Conservation (phyloP, 2,329 filamentous ascomycete genomes). For the Cytospora schulzeri region DNA sequence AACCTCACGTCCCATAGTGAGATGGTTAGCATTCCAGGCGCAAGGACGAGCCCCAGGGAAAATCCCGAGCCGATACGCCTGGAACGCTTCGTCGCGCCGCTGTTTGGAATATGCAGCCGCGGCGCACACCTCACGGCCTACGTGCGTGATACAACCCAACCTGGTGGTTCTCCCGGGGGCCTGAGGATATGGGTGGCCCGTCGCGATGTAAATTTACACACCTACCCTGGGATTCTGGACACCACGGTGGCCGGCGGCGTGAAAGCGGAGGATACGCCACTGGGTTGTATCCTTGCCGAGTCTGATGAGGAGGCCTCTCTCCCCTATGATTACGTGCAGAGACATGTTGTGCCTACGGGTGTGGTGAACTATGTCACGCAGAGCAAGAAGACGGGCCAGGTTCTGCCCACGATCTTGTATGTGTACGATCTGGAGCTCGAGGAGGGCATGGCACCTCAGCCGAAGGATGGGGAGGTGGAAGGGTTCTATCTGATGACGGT, state of each 20-base stretch:
- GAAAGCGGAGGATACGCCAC: constrained; percentile 64
- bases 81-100: constrained; percentile 62
- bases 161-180: background rate
- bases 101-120: constrained; percentile 70
- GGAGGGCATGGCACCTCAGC: constrained; percentile 59
- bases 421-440: constrained; percentile 75
- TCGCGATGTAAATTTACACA: constrained; percentile 66
- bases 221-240: constrained; percentile 74
- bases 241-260: constrained; percentile 81
- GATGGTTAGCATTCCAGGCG: constrained; percentile 44
- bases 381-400: constrained; percentile 7
- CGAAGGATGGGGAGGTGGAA: constrained; percentile 77
- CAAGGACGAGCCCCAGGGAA: constrained; percentile 23
- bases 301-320: constrained; percentile 69
- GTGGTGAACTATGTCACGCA: constrained; percentile 34
- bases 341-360: constrained; percentile 34
- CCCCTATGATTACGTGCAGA: constrained; percentile 33
- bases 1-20: constrained; percentile 49
- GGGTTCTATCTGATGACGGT: constrained; percentile 70
- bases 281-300: constrained; percentile 71
- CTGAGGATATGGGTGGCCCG: constrained; percentile 73
- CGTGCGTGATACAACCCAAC: constrained; percentile 32
- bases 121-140: constrained; percentile 70
- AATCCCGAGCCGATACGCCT: constrained; percentile 37
- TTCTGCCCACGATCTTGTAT: constrained; percentile 53